These are phyloP conservation scores for Yarrowia sp. DNA, from an alignment of 805 yeast species.

Conservation along the genomic window DNA sequence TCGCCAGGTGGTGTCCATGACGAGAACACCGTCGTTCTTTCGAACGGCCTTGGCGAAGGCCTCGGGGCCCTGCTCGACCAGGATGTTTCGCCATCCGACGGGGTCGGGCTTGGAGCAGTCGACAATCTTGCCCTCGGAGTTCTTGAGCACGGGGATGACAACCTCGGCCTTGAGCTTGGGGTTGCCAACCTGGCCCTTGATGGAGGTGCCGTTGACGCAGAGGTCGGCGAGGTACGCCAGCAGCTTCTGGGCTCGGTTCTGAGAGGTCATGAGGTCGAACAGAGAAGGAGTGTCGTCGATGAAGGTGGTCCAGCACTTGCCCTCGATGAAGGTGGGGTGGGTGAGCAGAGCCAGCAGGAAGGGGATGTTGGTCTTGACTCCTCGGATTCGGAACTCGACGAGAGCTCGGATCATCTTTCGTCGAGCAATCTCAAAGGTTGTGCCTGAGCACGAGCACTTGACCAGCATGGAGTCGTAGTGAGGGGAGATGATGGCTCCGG, in stretches of 20 bases:
- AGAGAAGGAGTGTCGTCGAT: conserved; percentile 96
- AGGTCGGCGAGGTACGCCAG: conserved; percentile 88
- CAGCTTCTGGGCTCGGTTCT: conserved; percentile 94
- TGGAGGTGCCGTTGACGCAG: conserved; percentile 93
- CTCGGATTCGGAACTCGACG: conserved; percentile 97
- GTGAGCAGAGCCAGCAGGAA: conserved; percentile 89
- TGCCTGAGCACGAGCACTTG: conserved; percentile 95
- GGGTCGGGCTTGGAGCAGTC: conserved; percentile 60
- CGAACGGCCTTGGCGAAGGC: conserved; percentile 88
- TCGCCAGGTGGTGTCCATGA: conserved; percentile 99
- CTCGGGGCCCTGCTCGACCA: conserved; percentile 82
- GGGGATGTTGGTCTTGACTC: conserved; percentile 98
- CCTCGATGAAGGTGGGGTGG: conserved; percentile 78
- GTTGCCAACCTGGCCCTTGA: conserved; percentile 90
- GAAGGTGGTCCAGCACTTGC: conserved; percentile 96
- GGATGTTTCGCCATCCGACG: conserved; percentile 88
- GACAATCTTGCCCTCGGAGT: conserved; percentile 56
- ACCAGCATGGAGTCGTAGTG: conserved; percentile 98
- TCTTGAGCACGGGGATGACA: conserved; percentile 67
- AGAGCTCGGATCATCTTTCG: conserved; percentile 96
- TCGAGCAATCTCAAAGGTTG: conserved; percentile 93
- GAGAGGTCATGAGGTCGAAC: conserved; percentile 91
- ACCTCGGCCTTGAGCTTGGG: conserved; percentile 82
- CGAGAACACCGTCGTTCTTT: conserved; percentile 74
- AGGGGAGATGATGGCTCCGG: conserved; percentile 94